Evolutionary conservation across 495 filamentous ascomycete genomes (phyloP).

Genomic region (Penicillium macrosclerotiorum): DNA sequence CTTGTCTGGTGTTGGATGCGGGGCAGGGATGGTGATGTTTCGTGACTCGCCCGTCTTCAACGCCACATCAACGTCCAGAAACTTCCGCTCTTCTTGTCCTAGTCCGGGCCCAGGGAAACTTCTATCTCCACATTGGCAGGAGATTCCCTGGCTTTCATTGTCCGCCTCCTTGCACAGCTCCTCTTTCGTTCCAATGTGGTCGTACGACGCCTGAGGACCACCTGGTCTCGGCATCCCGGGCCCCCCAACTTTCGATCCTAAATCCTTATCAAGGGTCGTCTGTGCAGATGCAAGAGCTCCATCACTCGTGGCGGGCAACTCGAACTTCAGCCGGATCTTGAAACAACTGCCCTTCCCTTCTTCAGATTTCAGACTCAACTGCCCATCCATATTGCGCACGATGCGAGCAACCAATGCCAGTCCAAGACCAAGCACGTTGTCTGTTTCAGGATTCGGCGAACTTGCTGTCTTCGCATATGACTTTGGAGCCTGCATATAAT

Average conservation of each 20-base stretch:
- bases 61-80: constrained; percentile 11
- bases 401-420: constrained; percentile 81
- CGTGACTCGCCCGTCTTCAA: constrained; percentile 15
- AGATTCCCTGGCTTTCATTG: background rate
- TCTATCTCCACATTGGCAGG: constrained; percentile 17
- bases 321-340: constrained; percentile 37
- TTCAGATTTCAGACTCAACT: constrained; percentile 80
- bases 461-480: constrained; percentile 16
- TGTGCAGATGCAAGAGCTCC: background rate
- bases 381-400: constrained; percentile 83
- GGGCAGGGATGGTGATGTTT: constrained; percentile 9
- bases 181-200: background rate
- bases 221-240: no score
- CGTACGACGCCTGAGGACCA: background rate
- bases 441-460: constrained; percentile 18
- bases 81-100: constrained; percentile 8
- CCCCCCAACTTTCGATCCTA: no score
- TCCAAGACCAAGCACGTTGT: constrained; percentile 66
- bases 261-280: background rate
- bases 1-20: background rate
- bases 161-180: background rate
- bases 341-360: constrained; percentile 80
- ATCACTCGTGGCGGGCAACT: constrained; percentile 16
- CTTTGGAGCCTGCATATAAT: constrained; percentile 36
- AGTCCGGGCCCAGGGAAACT: background rate